These are phyloP conservation scores for Oryza meridionalis DNA, from an alignment of 176 grass and related monocot genomes.

Conservation along the genomic window DNA sequence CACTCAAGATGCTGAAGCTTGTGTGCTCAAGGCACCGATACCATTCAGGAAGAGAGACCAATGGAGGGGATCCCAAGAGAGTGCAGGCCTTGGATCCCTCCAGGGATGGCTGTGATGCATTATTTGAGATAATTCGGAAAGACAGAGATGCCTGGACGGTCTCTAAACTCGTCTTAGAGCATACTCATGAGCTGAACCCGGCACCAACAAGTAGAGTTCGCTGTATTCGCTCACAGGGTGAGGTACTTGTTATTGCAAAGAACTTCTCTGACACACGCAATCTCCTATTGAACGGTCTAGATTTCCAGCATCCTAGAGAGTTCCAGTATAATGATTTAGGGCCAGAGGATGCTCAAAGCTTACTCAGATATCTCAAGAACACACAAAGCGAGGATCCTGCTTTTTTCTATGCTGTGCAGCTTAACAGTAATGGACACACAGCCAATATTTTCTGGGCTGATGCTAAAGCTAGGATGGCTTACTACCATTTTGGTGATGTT, in stretches of 20 bases:
- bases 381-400: slow-evolving; percentile 64
- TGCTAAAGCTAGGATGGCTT: slow-evolving; percentile 78
- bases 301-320: slow-evolving; percentile 55
- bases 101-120: slow-evolving; percentile 75
- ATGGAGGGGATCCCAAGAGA: slow-evolving; percentile 59
- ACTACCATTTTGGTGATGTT: slow-evolving; percentile 88
- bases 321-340: slow-evolving; percentile 85
- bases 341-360: slow-evolving; percentile 73
- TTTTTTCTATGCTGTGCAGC: slow-evolving; percentile 83
- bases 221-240: slow-evolving; percentile 92
- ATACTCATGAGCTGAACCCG: slow-evolving; percentile 75
- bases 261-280: slow-evolving; percentile 93
- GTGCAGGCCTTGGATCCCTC: slow-evolving; percentile 48
- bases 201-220: slow-evolving; percentile 65
- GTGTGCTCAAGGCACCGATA: slow-evolving; percentile 94
- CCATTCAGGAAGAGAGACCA: slow-evolving; percentile 77
- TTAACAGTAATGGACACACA: slow-evolving; percentile 59
- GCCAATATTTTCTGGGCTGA: slow-evolving; percentile 94
- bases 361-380: slow-evolving; percentile 82
- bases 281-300: slow-evolving; percentile 77
- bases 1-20: slow-evolving; percentile 97
- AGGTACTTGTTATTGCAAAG: slow-evolving; percentile 92
- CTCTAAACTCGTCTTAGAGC: slow-evolving; percentile 87
- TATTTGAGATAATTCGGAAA: slow-evolving; percentile 94
- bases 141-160: slow-evolving; percentile 76